Evolutionary conservation across 2,329 filamentous ascomycete species (phyloP).

Genomic region (Colletotrichum sp.): DNA sequence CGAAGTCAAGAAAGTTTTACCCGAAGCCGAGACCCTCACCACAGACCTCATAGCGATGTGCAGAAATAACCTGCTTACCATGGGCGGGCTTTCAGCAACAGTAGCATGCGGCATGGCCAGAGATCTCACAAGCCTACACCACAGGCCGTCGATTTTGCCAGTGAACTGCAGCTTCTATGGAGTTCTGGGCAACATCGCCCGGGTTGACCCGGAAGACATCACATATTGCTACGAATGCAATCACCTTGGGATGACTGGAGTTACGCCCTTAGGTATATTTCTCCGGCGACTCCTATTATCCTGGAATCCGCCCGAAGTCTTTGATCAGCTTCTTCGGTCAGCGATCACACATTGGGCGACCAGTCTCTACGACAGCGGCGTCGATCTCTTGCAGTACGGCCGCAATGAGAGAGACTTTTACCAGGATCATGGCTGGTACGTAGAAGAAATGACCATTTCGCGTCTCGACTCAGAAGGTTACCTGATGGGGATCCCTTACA

Average conservation of each 20-base stretch:
- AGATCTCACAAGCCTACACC: rapidly evolving
- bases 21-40: background rate
- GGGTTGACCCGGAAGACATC: rapidly evolving
- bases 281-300: rapidly evolving
- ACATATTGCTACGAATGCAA: rapidly evolving
- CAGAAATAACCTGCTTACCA: background rate
- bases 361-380: background rate
- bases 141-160: rapidly evolving
- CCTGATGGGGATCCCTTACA: background rate
- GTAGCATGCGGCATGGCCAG: rapidly evolving
- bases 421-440: rapidly evolving
- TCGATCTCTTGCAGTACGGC: background rate
- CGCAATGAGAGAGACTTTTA: rapidly evolving
- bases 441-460: rapidly evolving
- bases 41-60: rapidly evolving
- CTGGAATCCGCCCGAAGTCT: background rate
- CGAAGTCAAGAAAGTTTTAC: background rate
- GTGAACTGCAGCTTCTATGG: background rate
- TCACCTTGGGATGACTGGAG: rapidly evolving
- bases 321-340: background rate
- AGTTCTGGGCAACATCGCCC: rapidly evolving
- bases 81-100: background rate
- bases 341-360: background rate
- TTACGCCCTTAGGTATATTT: rapidly evolving
- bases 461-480: rapidly evolving